These are phyloP conservation scores for Euphorbia schlechtendalii DNA, from an alignment of 441 rosid species.

Conservation along the genomic window DNA sequence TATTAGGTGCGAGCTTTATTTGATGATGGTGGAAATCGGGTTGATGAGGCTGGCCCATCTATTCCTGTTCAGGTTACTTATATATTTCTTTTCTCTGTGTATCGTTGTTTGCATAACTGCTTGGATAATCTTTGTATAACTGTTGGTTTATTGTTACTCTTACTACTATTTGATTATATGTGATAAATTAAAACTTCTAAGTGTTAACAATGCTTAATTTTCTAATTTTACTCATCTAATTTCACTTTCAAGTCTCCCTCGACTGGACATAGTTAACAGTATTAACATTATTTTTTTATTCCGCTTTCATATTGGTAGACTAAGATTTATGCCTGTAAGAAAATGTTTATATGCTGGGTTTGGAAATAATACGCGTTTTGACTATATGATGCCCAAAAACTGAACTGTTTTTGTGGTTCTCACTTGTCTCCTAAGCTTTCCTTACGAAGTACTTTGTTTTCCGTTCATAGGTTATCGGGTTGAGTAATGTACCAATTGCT, in stretches of 20 bases:
- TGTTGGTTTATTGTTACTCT: neutral
- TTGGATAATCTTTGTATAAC: neutral
- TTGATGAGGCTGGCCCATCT: slow-evolving; percentile 94
- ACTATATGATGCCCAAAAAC: neutral
- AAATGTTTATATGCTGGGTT: neutral
- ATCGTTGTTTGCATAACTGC: neutral
- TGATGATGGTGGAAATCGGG: slow-evolving; percentile 72
- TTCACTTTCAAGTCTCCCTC: neutral
- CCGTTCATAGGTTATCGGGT: slow-evolving; percentile 66
- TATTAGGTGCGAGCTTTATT: slow-evolving; percentile 89
- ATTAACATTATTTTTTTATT: neutral
- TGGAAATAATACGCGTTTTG: neutral
- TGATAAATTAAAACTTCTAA: neutral
- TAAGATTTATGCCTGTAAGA: neutral
- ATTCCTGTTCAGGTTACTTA: slow-evolving; percentile 81
- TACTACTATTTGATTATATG: neutral
- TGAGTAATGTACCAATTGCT: slow-evolving; percentile 74
- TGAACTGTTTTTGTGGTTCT: slow-evolving; percentile 1
- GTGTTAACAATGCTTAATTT: neutral
- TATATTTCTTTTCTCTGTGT: slow-evolving; percentile 4
- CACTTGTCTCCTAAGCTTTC: neutral
- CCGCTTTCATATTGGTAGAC: neutral
- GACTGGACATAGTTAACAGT: neutral
- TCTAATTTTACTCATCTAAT: neutral
- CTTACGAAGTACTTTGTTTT: neutral